Percentiles rank a stretch among this genome's conserved stretches.
Evolutionary conservation across 345 rosid genomes (phyloP).

Genomic region (Angophora floribunda): DNA sequence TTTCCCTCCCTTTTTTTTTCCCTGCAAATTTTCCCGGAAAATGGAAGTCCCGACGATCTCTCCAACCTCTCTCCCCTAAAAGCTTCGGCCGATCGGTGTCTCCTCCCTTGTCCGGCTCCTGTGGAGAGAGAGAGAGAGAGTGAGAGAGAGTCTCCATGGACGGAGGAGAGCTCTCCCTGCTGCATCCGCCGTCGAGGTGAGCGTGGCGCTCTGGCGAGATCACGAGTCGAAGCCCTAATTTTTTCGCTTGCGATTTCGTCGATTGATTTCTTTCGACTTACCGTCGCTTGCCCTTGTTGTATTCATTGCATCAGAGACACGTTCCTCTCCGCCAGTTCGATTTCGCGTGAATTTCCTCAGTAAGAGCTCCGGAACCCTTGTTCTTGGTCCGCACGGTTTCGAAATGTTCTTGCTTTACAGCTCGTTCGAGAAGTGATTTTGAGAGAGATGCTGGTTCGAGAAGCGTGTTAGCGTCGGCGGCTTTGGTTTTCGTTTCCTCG

Average conservation of each 20-base stretch:
- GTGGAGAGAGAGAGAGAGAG: background rate
- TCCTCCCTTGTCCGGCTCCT: background rate
- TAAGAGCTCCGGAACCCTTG: background rate
- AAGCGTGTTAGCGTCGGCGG: background rate
- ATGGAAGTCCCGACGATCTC: background rate
- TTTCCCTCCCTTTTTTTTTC: background rate
- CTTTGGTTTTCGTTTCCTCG: background rate
- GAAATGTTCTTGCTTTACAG: background rate
- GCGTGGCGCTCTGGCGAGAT: background rate
- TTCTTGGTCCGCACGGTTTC: background rate
- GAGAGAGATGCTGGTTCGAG: background rate
- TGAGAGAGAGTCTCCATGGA: fast-evolving
- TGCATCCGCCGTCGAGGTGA: background rate
- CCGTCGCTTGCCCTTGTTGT: background rate
- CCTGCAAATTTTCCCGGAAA: background rate
- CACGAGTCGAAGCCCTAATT: background rate
- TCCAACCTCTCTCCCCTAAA: background rate
- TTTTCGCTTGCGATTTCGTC: background rate
- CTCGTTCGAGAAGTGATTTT: background rate
- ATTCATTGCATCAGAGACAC: background rate
- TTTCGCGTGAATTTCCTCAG: background rate
- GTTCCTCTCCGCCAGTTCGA: background rate
- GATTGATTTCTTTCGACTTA: background rate
- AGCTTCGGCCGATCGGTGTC: background rate
- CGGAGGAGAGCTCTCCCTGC: background rate